These are phyloP conservation scores for Epichloe brachyelytri DNA, from an alignment of 2,329 filamentous ascomycete species.

Conservation along the genomic window DNA sequence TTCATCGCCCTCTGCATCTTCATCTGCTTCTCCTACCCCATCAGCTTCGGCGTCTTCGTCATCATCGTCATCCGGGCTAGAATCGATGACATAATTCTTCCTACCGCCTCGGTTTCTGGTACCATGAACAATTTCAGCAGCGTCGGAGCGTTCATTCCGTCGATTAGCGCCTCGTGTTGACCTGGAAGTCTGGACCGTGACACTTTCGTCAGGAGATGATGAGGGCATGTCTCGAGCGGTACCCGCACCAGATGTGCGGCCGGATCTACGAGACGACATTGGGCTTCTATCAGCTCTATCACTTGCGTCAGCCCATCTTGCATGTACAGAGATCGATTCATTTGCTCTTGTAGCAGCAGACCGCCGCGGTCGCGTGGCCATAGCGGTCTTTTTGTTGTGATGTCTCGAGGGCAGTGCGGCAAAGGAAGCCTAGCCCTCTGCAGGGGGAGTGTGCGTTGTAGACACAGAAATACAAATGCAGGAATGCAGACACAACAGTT, in stretches of 20 bases:
- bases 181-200: slow-evolving; percentile 41
- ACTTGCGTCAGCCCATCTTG: slow-evolving; percentile 27
- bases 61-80: slow-evolving; percentile 33
- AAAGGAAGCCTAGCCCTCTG: neutral
- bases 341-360: slow-evolving; percentile 30
- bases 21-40: slow-evolving; percentile 28
- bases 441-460: neutral
- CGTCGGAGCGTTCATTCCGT: slow-evolving; percentile 26
- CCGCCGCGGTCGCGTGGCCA: slow-evolving; percentile 35
- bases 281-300: slow-evolving; percentile 23
- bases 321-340: slow-evolving; percentile 29
- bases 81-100: slow-evolving; percentile 49
- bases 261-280: slow-evolving; percentile 41
- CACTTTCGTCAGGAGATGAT: slow-evolving; percentile 33
- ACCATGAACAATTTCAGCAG: slow-evolving; percentile 34
- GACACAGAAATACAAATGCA: no score
- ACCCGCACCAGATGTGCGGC: slow-evolving; percentile 30
- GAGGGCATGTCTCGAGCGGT: slow-evolving; percentile 32
- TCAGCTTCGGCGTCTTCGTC: slow-evolving; percentile 25
- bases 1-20: slow-evolving; percentile 26
- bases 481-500: neutral
- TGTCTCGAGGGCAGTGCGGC: neutral
- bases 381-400: slow-evolving; percentile 13
- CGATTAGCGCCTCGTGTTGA: slow-evolving; percentile 29
- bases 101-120: slow-evolving; percentile 42